Base-by-base conservation (phyloP, 2,329 filamentous ascomycete species). In the Fusarium citri region DNA sequence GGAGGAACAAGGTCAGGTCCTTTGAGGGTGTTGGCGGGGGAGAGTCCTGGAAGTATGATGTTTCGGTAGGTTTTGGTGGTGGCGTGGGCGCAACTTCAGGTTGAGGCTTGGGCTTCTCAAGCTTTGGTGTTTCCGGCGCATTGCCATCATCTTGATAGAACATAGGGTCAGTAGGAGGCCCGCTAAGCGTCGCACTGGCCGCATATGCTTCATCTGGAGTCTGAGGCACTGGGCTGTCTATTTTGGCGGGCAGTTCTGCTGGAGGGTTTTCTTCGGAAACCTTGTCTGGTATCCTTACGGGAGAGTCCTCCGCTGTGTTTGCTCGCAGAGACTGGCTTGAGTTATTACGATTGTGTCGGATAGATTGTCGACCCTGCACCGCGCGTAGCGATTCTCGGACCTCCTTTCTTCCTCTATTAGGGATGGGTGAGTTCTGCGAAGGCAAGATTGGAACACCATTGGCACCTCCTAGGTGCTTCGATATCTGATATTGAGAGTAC, bases 401-500 rank as follows among this genome's bases (percentile, higher is more conserved):
- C 79, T 97, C 94, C 37, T 83, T 85, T 64, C 93, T 87, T 30
- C 94, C 94, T 66, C 94, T 87, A 76, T 97, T 97, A 8, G 94
- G 94, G 68, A 95, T 87, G 3, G 93, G 93, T 6, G 91, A 91
- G 66, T 91, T 94, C 77, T 97, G 94, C 28, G 92, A 85, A 26
- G 95, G 94, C 22, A 98, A 88, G 76, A 97, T 92, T 9, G 94
- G 94, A 18, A 98, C 91, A 22, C 93, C 94, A 79, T 91, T 94
- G 41, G 91, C 91, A 18, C 90, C 88, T 14, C 95, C 95, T 3
- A 98, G 84, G 75, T 97, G 94, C 77, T 98, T 98, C 47, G 94
- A 93, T 72, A 99, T 97, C 77, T 99, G 96, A 78, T 98, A 99
- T 55, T 94, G 92, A 3, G 96, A 98, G 78, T 98, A 99, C 76